Percentiles rank a stretch among this genome's conserved stretches.
These are phyloP conservation scores for Tuber magnatum DNA, from an alignment of 495 filamentous ascomycete species.

Conservation along the genomic window DNA sequence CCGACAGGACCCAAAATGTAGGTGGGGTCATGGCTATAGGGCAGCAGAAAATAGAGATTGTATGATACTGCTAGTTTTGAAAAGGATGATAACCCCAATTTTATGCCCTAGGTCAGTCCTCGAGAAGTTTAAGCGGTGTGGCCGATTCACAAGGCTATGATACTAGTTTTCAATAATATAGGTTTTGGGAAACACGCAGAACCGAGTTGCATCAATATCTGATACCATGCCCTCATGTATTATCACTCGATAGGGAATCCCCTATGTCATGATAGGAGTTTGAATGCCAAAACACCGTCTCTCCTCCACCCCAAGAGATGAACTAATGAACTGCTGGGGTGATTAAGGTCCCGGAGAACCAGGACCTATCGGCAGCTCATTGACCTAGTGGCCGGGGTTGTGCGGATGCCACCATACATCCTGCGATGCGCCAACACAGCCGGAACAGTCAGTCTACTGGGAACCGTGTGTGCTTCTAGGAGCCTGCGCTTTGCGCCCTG, in stretches of 20 bases:
- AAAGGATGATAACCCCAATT: background rate
- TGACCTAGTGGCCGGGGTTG: too few relatives aligned
- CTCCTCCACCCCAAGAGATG: too few relatives aligned
- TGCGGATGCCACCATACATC: too few relatives aligned
- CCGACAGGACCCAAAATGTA: background rate
- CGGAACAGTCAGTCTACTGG: too few relatives aligned
- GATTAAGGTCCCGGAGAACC: background rate
- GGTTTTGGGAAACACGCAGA: background rate
- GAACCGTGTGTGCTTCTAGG: too few relatives aligned
- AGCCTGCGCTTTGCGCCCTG: background rate
- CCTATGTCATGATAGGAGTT: background rate
- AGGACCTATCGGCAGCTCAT: too few relatives aligned
- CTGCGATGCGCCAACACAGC: too few relatives aligned
- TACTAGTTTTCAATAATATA: background rate
- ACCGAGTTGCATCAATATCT: too few relatives aligned
- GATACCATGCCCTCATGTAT: background rate
- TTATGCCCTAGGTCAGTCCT: background rate
- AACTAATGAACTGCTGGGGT: background rate
- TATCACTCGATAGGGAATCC: background rate
- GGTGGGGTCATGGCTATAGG: background rate
- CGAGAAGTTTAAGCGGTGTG: background rate
- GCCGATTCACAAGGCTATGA: background rate
- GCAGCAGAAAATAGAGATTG: background rate
- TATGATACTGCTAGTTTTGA: background rate
- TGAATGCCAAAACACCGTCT: background rate